phyloP scores from a whole-genome alignment of 805 yeast genomes.

The Zygosaccharomyces gambellarensis region DNA sequence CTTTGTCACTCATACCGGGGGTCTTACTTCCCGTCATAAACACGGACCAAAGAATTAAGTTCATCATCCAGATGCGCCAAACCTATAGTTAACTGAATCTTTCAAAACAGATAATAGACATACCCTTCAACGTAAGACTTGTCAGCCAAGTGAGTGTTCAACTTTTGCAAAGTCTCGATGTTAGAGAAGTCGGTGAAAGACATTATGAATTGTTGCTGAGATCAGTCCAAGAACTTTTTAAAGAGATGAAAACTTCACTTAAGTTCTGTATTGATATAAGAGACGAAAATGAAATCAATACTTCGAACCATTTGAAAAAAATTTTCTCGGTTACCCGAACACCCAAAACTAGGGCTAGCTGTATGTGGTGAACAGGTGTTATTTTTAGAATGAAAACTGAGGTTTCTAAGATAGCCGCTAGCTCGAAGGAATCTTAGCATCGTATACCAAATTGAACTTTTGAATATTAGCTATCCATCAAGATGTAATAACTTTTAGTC shows the following conservation, averaged over 20 bases:
- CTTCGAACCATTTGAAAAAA: conserved; percentile 5
- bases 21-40: conserved; percentile 95
- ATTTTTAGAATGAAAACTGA: background rate
- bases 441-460: background rate
- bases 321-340: conserved; percentile 7
- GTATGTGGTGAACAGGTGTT: conserved; percentile 3
- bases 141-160: conserved; percentile 83
- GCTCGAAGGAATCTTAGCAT: background rate
- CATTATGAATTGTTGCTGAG: conserved; percentile 40
- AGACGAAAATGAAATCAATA: background rate
- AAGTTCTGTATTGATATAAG: background rate
- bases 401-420: background rate
- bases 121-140: conserved; percentile 96
- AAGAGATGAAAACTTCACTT: background rate
- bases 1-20: conserved; percentile 89
- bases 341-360: conserved; percentile 1
- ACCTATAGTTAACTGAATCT: background rate
- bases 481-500: too few relatives aligned
- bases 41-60: conserved; percentile 79
- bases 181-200: conserved; percentile 79
- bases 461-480: too few relatives aligned
- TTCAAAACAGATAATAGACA: conserved; percentile 37
- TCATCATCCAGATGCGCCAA: conserved; percentile 49
- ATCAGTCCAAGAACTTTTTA: background rate
- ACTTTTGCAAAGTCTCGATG: conserved; percentile 64